These are phyloP conservation scores for Ceratocystis ficicola DNA, from an alignment of 2,329 filamentous ascomycete genomes.

Conservation along the genomic window DNA sequence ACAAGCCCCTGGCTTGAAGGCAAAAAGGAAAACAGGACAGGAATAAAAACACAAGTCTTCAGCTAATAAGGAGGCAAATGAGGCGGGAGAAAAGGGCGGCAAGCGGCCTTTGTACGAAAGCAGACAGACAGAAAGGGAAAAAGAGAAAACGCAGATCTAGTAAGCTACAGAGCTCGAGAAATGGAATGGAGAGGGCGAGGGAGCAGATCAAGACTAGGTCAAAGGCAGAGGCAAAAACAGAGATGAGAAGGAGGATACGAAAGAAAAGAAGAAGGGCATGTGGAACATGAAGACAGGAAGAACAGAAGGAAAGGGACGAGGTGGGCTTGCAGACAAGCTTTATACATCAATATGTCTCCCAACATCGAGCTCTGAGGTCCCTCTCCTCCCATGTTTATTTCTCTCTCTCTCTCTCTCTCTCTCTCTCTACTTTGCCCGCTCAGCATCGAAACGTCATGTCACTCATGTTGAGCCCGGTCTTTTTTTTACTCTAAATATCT, in stretches of 20 bases:
- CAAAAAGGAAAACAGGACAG: neutral
- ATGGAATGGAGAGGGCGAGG: conserved; percentile 8
- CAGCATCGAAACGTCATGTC: neutral
- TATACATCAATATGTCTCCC: neutral
- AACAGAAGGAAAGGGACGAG: neutral
- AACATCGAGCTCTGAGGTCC: neutral
- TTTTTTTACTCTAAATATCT: neutral
- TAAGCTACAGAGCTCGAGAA: neutral
- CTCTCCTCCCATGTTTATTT: neutral
- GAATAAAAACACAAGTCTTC: neutral
- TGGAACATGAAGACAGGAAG: conserved; percentile 3
- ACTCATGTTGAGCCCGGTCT: neutral
- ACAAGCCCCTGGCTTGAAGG: neutral
- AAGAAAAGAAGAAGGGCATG: neutral
- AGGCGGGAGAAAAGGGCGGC: neutral
- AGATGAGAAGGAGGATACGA: neutral
- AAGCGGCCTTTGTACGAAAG: neutral
- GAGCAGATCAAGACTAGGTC: neutral
- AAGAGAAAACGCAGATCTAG: neutral
- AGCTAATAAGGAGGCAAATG: neutral
- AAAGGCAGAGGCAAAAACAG: conserved; percentile 1
- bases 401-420: neutral
- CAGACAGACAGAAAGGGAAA: neutral
- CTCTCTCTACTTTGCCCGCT: neutral
- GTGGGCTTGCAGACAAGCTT: neutral